Evolutionary conservation across 768 basidiomycete species (phyloP), one percentile per base, ranked within the genome.

Genomic region (Russula foetens): DNA sequence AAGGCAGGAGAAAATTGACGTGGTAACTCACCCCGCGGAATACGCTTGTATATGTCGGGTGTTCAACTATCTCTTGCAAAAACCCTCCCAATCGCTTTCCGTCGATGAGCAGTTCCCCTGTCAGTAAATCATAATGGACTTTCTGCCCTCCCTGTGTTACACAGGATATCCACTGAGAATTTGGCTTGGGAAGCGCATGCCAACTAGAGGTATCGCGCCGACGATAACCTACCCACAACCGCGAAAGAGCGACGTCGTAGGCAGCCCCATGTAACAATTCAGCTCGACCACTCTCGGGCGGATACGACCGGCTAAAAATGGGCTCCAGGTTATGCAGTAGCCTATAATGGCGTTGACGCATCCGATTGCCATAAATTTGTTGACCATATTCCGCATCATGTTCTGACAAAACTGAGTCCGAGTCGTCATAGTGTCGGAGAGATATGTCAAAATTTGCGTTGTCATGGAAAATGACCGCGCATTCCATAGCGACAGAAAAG

Each of bases 111-210:
- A 60, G 35, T 29, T 53, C 31, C 7, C 59, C 59, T 4, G 43
- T 24, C 15, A 60, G 33, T 12, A 53, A 4, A 21, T 60, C 43
- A 12, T 46, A 48, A 7, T 53, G 59, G 9, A 60, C 45, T 4
- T 47, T 43, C 19, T 60, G 52, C 19, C 50, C 52, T 17, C 45
- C 46, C 31, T n/a, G 26, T 11, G 38, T 26, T 21, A 17, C 12
- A 39, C 58, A 49, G 8, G 12, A 41, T 21, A 58, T 41, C 62
- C 62, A 63, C 7, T 52, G 62, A 24, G 56, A 47, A 35, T 63
- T 59, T 14, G 46, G 38, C 12, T n/a, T 12, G 3, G 52, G 57
- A 33, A 53, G 52, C 23, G 11, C 21, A 15, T 23, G 24, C 62
- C 62, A 63, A n/a, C 26, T 26, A 8, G 59, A 56, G 39, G 50